Evolutionary conservation across 768 basidiomycete genomes (phyloP).

Genomic region (Suillus luteus): DNA sequence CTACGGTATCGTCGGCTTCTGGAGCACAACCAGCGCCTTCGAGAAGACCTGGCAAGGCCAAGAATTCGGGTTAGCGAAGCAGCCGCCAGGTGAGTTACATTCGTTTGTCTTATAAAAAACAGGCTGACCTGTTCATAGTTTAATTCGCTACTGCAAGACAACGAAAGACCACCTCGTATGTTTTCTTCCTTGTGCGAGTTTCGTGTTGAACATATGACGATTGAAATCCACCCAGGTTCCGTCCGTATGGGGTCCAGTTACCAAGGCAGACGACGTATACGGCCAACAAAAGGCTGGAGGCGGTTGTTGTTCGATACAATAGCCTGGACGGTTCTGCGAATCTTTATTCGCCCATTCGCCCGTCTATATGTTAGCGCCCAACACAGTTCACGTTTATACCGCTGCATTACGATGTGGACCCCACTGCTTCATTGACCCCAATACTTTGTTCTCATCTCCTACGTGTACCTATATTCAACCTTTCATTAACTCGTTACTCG

Average conservation of each 20-base stretch:
- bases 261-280: slow-evolving; percentile 91
- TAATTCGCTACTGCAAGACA: slow-evolving; percentile 74
- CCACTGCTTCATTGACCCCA: slow-evolving; percentile 14
- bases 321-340: slow-evolving; percentile 14
- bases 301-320: slow-evolving; percentile 66
- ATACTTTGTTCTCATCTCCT: slow-evolving; percentile 10
- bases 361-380: slow-evolving; percentile 10
- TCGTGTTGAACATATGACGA: slow-evolving; percentile 16
- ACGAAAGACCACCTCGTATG: slow-evolving; percentile 71
- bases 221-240: slow-evolving; percentile 61
- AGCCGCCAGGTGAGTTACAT: slow-evolving; percentile 50
- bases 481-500: slow-evolving; percentile 6
- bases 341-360: slow-evolving; percentile 2
- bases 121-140: slow-evolving; percentile 39
- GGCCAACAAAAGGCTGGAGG: slow-evolving; percentile 60
- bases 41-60: slow-evolving; percentile 73
- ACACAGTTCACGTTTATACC: slow-evolving; percentile 13
- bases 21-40: slow-evolving; percentile 73
- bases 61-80: slow-evolving; percentile 76
- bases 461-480: slow-evolving; percentile 19
- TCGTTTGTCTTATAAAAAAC: slow-evolving; percentile 7
- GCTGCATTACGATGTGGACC: slow-evolving; percentile 21
- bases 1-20: slow-evolving; percentile 76
- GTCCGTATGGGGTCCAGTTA: slow-evolving; percentile 96
- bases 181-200: slow-evolving; percentile 11